phyloP scores from a whole-genome alignment of 1,139 yeast species.

The Debaryomyces singareniensis region DNA sequence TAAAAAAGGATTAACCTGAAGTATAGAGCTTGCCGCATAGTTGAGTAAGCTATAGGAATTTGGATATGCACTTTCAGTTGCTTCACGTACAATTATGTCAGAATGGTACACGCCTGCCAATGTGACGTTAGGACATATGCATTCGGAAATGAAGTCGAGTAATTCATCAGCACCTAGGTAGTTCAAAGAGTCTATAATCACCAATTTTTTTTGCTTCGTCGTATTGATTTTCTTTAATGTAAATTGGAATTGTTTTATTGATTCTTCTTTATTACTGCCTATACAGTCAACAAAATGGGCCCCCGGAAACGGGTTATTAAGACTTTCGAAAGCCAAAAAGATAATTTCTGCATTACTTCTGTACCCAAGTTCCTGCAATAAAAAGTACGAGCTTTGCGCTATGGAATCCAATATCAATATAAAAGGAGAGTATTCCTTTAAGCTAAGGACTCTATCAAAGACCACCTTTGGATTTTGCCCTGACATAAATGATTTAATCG shows the following conservation, averaged over 20 bases:
- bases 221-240: neutral
- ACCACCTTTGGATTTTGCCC: conserved; percentile 53
- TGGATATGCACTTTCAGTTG: conserved; percentile 41
- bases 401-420: conserved; percentile 63
- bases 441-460: conserved; percentile 53
- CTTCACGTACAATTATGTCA: conserved; percentile 29
- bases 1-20: conserved; percentile 46
- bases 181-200: conserved; percentile 67
- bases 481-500: conserved; percentile 28
- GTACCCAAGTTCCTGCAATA: conserved; percentile 53
- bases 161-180: conserved; percentile 44
- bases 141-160: conserved; percentile 45
- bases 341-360: conserved; percentile 29
- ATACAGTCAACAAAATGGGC: conserved; percentile 45
- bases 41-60: conserved; percentile 41
- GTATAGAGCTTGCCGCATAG: conserved; percentile 67
- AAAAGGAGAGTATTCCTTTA: conserved; percentile 72
- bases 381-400: conserved; percentile 54
- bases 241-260: conserved; percentile 17
- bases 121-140: conserved; percentile 49
- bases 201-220: conserved; percentile 20
- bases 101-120: conserved; percentile 61
- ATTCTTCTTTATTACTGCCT: conserved; percentile 14
- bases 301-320: conserved; percentile 44
- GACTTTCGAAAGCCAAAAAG: conserved; percentile 61